A percentile compares a stretch with the other conserved stretches of the same genome.
Conservation (phyloP, 1,139 yeast species). For the Geotrichum phurueaensis region DNA sequence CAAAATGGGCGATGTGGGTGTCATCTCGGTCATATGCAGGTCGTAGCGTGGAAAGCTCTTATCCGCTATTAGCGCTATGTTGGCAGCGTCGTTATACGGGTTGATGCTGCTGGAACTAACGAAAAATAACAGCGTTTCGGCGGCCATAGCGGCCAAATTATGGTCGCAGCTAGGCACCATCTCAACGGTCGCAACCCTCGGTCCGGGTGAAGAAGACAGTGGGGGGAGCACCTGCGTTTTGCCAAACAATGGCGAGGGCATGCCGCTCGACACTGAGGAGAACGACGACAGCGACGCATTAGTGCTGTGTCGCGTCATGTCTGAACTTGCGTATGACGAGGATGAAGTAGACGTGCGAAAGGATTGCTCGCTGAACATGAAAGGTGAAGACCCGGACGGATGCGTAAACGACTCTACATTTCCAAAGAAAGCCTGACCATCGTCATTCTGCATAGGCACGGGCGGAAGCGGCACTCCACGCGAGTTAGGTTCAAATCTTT, state of each 20-base stretch:
- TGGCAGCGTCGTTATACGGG: background rate
- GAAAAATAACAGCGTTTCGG: background rate
- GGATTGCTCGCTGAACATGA: background rate
- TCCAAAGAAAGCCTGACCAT: background rate
- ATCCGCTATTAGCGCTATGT: background rate
- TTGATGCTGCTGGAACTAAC: background rate
- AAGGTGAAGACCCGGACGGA: background rate
- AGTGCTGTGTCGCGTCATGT: slow-evolving; percentile 1
- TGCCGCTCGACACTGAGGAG: background rate
- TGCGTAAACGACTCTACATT: background rate
- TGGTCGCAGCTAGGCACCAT: background rate
- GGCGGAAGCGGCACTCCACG: background rate
- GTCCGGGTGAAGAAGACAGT: background rate
- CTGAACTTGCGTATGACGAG: background rate
- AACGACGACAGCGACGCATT: background rate
- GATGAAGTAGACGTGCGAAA: background rate
- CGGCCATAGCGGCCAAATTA: background rate
- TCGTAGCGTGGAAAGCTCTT: background rate
- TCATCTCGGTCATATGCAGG: background rate
- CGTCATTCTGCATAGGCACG: background rate
- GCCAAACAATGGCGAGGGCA: background rate
- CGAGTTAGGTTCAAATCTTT: background rate
- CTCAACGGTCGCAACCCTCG: background rate
- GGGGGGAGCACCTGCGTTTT: background rate
- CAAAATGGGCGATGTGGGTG: background rate